Conservation (phyloP, 192 early-diverging fungal species). For the Backusella sp. region DNA sequence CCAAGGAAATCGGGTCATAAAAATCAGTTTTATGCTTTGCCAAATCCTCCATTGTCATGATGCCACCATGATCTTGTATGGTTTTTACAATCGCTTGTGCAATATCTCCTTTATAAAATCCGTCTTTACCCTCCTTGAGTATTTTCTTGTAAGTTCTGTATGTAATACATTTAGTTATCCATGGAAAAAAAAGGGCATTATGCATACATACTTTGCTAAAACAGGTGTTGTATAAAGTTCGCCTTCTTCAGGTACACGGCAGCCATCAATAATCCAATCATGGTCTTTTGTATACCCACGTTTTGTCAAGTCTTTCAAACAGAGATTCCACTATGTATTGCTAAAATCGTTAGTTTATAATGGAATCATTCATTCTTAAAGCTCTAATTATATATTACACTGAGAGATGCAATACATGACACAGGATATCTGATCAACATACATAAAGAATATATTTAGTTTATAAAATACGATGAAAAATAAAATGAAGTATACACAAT, state of each 20-base stretch:
- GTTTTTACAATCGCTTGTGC: not conserved
- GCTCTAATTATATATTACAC: constrained; percentile 13
- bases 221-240: constrained; percentile 59
- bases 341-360: not conserved
- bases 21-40: constrained; percentile 46
- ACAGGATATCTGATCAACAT: constrained; percentile 6
- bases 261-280: constrained; percentile 50
- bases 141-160: not conserved
- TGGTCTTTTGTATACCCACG: constrained; percentile 22
- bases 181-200: not conserved
- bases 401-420: constrained; percentile 11
- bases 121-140: not conserved
- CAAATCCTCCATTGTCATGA: constrained; percentile 68
- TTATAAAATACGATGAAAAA: no score
- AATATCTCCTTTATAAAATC: not conserved
- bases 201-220: constrained; percentile 44
- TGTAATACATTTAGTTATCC: not conserved
- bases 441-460: no score
- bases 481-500: not conserved
- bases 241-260: constrained; percentile 51
- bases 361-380: not conserved
- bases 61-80: constrained; percentile 45
- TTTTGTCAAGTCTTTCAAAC: not conserved
- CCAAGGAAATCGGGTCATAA: constrained; percentile 58
- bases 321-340: not conserved